Conservation (phyloP, 1,284 basidiomycete species). For the Phylloporus sp. region DNA sequence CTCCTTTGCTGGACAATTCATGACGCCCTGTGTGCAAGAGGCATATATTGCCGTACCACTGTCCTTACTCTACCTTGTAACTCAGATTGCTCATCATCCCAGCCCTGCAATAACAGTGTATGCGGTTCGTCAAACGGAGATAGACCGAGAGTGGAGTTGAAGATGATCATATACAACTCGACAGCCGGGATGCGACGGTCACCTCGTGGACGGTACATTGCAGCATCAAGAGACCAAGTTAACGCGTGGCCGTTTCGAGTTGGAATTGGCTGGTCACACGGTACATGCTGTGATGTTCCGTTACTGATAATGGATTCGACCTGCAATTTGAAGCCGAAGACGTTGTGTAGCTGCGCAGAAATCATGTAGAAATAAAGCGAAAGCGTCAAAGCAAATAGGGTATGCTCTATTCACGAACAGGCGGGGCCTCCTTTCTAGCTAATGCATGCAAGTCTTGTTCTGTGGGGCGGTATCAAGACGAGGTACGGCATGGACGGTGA, state of each 20-base stretch:
- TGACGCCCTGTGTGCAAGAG: not conserved
- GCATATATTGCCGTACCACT: not conserved
- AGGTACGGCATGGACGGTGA: not conserved
- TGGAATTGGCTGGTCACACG: no score
- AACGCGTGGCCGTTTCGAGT: no score
- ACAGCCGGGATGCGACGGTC: no score
- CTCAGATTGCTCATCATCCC: not conserved
- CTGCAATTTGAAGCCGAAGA: no score
- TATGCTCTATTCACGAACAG: constrained; percentile 51
- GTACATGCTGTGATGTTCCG: no score
- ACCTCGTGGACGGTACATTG: no score
- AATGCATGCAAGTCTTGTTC: constrained; percentile 82
- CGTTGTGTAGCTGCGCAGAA: not conserved
- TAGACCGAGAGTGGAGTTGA: no score
- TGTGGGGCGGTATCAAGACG: constrained; percentile 33
- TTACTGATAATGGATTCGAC: no score
- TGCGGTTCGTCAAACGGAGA: not conserved
- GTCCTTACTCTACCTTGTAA: constrained; percentile 12
- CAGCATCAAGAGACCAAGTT: no score
- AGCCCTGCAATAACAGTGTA: constrained; percentile 1
- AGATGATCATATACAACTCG: not conserved
- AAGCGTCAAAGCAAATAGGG: not conserved
- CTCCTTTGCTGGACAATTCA: not conserved
- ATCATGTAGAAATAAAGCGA: not conserved
- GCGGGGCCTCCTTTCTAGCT: constrained; percentile 66